Conservation (phyloP, 1,139 yeast genomes). For the Hemisphaericaspora subhashii region DNA sequence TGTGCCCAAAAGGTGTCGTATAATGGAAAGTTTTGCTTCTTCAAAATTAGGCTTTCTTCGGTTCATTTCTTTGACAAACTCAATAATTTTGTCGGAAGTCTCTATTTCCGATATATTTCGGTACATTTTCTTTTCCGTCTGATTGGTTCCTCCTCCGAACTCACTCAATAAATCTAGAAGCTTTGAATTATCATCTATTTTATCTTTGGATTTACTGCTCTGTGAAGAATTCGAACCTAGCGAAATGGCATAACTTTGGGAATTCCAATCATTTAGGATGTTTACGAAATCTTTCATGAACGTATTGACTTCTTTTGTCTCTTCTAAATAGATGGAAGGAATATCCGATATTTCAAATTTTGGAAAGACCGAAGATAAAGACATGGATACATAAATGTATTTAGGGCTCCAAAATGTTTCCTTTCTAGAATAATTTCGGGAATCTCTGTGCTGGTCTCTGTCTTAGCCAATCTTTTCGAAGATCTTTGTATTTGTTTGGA, state of each 20-base stretch:
- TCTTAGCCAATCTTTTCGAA: conserved; percentile 38
- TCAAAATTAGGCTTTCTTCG: conserved; percentile 37
- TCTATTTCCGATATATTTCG: conserved; percentile 14
- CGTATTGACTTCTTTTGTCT: conserved; percentile 1
- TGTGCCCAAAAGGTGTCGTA: conserved; percentile 35
- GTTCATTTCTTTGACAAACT: conserved; percentile 26
- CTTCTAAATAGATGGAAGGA: conserved; percentile 20
- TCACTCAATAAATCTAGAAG: conserved; percentile 40
- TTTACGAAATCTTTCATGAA: conserved; percentile 28
- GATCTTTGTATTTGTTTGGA: conserved; percentile 29
- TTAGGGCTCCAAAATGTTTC: conserved; percentile 25
- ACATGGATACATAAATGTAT: conserved; percentile 5
- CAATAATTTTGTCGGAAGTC: conserved; percentile 19
- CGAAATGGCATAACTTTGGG: conserved; percentile 15
- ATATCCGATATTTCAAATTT: conserved; percentile 18
- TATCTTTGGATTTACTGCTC: conserved; percentile 9
- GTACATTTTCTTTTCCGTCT: conserved; percentile 12
- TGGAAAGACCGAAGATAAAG: conserved; percentile 12
- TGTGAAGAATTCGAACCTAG: conserved; percentile 17
- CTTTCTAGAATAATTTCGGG: conserved; percentile 21
- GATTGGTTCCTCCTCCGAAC: conserved; percentile 27
- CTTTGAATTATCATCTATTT: conserved; percentile 32
- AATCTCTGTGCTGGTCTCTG: conserved; percentile 15
- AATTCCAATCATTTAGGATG: conserved; percentile 27
- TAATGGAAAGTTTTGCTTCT: conserved; percentile 45